Evolutionary conservation across 208 protist species (phyloP).

Genomic region (Angomonas desouzai): DNA sequence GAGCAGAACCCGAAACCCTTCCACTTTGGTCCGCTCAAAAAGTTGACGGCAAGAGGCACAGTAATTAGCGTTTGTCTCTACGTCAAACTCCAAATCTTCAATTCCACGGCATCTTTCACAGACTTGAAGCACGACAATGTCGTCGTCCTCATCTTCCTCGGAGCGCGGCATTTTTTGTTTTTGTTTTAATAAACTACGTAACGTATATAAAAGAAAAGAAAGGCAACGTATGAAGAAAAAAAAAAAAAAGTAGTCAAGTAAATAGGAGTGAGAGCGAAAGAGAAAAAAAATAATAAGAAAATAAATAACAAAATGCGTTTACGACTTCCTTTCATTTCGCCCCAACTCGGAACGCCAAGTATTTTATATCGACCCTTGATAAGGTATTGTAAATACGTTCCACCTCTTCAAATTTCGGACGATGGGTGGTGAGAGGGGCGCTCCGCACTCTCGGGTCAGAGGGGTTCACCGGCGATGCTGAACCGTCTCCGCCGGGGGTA

Average conservation of each 20-base stretch:
- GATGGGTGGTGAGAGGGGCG: constrained; percentile 82
- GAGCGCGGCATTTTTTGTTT: constrained; percentile 2
- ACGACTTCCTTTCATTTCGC: no score
- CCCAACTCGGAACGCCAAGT: constrained; percentile 28
- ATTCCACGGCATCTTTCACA: constrained; percentile 73
- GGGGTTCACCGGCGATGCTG: constrained; percentile 48
- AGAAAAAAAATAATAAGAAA: constrained; percentile 6
- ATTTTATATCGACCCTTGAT: constrained; percentile 40
- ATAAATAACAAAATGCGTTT: background rate
- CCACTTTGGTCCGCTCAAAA: constrained; percentile 49
- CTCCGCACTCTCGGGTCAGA: constrained; percentile 68
- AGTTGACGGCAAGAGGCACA: constrained; percentile 63
- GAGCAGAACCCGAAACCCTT: constrained; percentile 72
- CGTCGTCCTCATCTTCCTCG: constrained; percentile 67
- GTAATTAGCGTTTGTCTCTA: constrained; percentile 65
- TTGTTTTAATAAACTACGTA: background rate
- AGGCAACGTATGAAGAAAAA: constrained; percentile 4
- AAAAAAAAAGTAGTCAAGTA: constrained; percentile 1
- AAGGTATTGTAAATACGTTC: constrained; percentile 62
- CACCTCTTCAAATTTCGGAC: constrained; percentile 80
- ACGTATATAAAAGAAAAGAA: constrained; percentile 10
- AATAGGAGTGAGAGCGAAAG: constrained; percentile 5
- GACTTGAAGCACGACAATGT: constrained; percentile 75
- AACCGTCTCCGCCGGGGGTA: constrained; percentile 12
- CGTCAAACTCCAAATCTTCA: constrained; percentile 72